These are phyloP conservation scores for Aureobasidium leucospermi DNA, from an alignment of 2,329 filamentous ascomycete genomes.

Conservation along the genomic window DNA sequence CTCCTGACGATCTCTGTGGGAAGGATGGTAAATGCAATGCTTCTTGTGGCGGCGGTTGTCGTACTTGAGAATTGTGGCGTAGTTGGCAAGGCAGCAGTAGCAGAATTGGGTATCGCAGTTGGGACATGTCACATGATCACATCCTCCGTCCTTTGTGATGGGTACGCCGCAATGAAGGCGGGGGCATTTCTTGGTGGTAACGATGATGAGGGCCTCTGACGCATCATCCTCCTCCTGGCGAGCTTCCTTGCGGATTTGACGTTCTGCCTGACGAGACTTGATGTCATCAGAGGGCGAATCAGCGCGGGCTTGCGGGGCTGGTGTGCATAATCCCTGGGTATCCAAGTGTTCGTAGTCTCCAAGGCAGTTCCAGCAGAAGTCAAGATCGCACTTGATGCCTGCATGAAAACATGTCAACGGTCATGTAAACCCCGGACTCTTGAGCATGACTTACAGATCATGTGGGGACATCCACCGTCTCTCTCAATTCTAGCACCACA, in stretches of 20 bases:
- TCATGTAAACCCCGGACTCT: background rate
- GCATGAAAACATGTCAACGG: background rate
- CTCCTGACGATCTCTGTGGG: background rate
- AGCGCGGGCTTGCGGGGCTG: background rate
- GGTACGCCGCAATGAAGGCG: conserved; percentile 24
- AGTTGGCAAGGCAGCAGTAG: conserved; percentile 22
- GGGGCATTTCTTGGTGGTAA: conserved; percentile 18
- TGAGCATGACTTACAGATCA: conserved; percentile 20
- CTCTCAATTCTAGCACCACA: conserved; percentile 26
- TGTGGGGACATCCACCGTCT: conserved; percentile 25
- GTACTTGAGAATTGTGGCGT: background rate
- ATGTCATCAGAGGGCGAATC: background rate
- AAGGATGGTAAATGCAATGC: background rate
- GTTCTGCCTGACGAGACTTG: background rate
- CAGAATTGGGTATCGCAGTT: conserved; percentile 24
- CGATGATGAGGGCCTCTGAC: conserved; percentile 18
- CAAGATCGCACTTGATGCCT: background rate
- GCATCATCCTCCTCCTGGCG: background rate
- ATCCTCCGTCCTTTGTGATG: conserved; percentile 29
- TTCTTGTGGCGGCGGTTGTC: background rate
- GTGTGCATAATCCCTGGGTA: background rate
- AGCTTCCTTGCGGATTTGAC: conserved; percentile 11
- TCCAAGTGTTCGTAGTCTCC: background rate
- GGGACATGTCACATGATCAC: conserved; percentile 23
- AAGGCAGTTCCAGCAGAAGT: background rate